These are phyloP conservation scores for Didymosphaeria variabile DNA, from an alignment of 2,329 filamentous ascomycete genomes.

Conservation along the genomic window DNA sequence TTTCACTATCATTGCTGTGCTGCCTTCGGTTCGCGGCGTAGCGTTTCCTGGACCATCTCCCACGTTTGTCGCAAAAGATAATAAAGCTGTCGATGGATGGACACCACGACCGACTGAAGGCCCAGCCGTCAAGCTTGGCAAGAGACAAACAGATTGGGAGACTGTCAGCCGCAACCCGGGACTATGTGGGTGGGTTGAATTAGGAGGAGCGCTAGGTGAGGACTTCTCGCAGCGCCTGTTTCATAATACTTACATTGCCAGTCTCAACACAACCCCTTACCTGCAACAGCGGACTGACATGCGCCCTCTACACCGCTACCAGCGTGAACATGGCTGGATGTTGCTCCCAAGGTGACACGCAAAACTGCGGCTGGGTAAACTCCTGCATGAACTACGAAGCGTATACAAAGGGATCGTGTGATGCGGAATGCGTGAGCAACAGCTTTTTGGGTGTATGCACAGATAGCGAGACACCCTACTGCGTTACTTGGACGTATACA, in stretches of 20 bases:
- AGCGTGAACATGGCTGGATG: conserved; percentile 38
- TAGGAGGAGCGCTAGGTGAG: conserved; percentile 19
- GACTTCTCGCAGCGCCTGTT: no score
- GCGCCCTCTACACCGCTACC: conserved; percentile 36
- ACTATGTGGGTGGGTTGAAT: conserved; percentile 39
- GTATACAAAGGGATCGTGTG: conserved; percentile 27
- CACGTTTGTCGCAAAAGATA: conserved; percentile 20
- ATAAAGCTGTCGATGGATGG: conserved; percentile 22
- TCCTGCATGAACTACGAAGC: conserved; percentile 35
- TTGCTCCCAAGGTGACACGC: conserved; percentile 30
- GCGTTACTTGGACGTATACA: conserved; percentile 41
- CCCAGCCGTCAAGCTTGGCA: conserved; percentile 30
- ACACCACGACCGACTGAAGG: conserved; percentile 35
- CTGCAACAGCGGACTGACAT: conserved; percentile 22
- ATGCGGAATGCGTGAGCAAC: conserved; percentile 27
- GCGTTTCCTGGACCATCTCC: conserved; percentile 34
- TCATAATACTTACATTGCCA: no score
- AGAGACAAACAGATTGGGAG: not conserved
- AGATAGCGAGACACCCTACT: conserved; percentile 28
- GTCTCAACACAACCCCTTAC: conserved; percentile 7
- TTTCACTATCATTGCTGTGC: conserved; percentile 23
- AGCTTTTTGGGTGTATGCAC: conserved; percentile 38
- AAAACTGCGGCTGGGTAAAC: conserved; percentile 36
- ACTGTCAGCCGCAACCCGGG: conserved; percentile 15
- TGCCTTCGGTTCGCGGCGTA: conserved; percentile 28